Evolutionary conservation across 371 early-diverging fungal genomes (phyloP).

Genomic region (Lichtheimia hyalospora): DNA sequence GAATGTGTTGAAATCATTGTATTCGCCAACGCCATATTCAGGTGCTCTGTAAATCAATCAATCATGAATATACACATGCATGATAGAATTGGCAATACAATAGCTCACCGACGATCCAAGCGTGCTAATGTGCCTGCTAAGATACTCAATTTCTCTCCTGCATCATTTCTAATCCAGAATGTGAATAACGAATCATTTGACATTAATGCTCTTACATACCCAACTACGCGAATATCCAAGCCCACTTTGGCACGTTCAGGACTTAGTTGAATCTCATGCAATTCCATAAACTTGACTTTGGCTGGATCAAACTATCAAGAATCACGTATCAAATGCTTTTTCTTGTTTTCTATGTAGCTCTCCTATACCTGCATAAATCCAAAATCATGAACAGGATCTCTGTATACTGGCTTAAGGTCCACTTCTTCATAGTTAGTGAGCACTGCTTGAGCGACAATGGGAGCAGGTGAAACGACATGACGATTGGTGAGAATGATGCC

Average conservation of each 20-base stretch:
- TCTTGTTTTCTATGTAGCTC: too few relatives aligned
- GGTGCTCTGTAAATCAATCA: conserved; percentile 51
- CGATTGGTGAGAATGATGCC: conserved; percentile 88
- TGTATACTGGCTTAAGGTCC: conserved; percentile 75
- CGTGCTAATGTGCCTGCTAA: conserved; percentile 75
- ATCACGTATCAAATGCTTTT: too few relatives aligned
- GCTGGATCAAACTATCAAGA: conserved; percentile 68
- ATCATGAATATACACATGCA: background rate
- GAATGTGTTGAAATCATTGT: conserved; percentile 71
- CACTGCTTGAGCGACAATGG: conserved; percentile 79
- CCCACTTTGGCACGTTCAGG: conserved; percentile 79
- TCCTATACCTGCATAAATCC: conserved; percentile 66
- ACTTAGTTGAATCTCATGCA: conserved; percentile 67
- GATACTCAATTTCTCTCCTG: conserved; percentile 24
- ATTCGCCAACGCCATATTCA: conserved; percentile 66
- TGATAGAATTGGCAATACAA: too few relatives aligned
- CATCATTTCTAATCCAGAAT: conserved; percentile 15
- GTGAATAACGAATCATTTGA: background rate
- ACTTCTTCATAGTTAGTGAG: conserved; percentile 88
- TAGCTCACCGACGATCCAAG: conserved; percentile 58
- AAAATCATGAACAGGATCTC: conserved; percentile 89
- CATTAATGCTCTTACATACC: conserved; percentile 28
- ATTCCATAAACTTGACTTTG: conserved; percentile 72
- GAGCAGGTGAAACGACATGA: conserved; percentile 86
- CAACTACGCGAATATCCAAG: conserved; percentile 80